phyloP scores from a whole-genome alignment of 2,329 filamentous ascomycete species.

The Ophiostoma fasciatum region DNA sequence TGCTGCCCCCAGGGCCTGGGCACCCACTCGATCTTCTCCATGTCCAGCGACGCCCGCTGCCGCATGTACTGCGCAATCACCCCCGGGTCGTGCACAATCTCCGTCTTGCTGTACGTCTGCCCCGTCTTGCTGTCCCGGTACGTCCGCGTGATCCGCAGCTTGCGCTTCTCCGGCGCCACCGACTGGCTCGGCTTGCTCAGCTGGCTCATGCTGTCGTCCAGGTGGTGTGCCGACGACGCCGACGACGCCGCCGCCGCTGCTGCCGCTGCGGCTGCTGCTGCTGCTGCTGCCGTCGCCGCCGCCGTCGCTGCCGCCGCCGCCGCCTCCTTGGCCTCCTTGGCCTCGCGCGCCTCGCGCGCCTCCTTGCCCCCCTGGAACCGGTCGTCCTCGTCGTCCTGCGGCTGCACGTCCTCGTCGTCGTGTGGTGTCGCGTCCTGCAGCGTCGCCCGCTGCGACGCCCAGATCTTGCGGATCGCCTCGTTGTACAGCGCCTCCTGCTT shows the following conservation, averaged over 20 bases:
- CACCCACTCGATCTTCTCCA: slow-evolving; percentile 56
- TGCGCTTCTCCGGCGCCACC: slow-evolving; percentile 53
- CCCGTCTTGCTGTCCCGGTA: slow-evolving; percentile 39
- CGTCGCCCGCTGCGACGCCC: slow-evolving; percentile 73
- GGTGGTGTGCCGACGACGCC: slow-evolving; percentile 18
- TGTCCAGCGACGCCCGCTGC: slow-evolving; percentile 54
- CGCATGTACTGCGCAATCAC: slow-evolving; percentile 85
- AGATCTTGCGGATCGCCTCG: slow-evolving; percentile 79
- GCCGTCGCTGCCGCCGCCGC: slow-evolving; percentile 31
- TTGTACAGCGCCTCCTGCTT: slow-evolving; percentile 87
- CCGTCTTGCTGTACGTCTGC: slow-evolving; percentile 43
- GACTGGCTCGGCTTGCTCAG: slow-evolving; percentile 52
- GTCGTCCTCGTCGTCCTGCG: slow-evolving; percentile 47
- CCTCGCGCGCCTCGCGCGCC: slow-evolving; percentile 22
- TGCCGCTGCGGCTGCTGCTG: slow-evolving; percentile 41
- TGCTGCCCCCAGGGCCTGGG: no score
- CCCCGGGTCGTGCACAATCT: slow-evolving; percentile 63
- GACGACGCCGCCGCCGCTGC: not conserved
- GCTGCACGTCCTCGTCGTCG: slow-evolving; percentile 44
- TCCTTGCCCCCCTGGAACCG: slow-evolving; percentile 61
- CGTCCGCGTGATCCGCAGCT: slow-evolving; percentile 57
- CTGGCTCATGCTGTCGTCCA: slow-evolving; percentile 67
- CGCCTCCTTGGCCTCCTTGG: no score
- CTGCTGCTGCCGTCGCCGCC: slow-evolving; percentile 22
- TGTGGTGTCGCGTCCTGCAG: slow-evolving; percentile 59